A percentile compares a stretch with the other conserved stretches of the same genome.
Conservation (phyloP, 1,284 basidiomycete genomes). For the Melampsora americana region DNA sequence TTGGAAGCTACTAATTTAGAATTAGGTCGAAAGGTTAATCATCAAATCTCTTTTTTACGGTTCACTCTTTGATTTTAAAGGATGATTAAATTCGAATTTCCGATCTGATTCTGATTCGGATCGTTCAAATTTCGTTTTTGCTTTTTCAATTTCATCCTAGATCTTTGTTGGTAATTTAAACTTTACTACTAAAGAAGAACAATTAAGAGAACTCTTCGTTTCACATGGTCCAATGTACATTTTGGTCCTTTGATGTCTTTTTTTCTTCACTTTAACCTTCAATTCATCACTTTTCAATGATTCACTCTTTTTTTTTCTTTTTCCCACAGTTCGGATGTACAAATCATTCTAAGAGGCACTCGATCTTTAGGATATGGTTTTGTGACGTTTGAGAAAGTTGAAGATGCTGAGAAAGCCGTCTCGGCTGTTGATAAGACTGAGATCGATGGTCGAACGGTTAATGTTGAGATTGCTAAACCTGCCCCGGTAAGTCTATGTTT, state of each 20-base stretch:
- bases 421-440: slow-evolving; percentile 79
- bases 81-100: neutral
- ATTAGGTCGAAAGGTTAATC: slow-evolving; percentile 48
- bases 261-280: too few species aligned
- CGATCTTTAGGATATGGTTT: slow-evolving; percentile 64
- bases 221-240: slow-evolving; percentile 33
- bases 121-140: neutral
- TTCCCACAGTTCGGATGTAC: slow-evolving; percentile 37
- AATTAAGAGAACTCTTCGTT: slow-evolving; percentile 23
- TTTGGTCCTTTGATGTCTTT: neutral
- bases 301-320: too few species aligned
- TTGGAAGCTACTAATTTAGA: slow-evolving; percentile 47
- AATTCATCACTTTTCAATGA: too few species aligned
- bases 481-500: slow-evolving; percentile 60
- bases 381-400: slow-evolving; percentile 72
- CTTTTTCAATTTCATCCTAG: neutral
- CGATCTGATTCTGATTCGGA: too few species aligned
- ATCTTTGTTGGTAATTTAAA: slow-evolving; percentile 41
- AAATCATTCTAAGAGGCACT: slow-evolving; percentile 42
- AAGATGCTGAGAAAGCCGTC: slow-evolving; percentile 79
- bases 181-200: slow-evolving; percentile 35
- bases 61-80: too few species aligned
- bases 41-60: too few species aligned
- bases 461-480: slow-evolving; percentile 84
- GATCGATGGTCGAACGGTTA: slow-evolving; percentile 78